phyloP scores from a whole-genome alignment of 2,329 filamentous ascomycete species.

The Fusarium falciforme region DNA sequence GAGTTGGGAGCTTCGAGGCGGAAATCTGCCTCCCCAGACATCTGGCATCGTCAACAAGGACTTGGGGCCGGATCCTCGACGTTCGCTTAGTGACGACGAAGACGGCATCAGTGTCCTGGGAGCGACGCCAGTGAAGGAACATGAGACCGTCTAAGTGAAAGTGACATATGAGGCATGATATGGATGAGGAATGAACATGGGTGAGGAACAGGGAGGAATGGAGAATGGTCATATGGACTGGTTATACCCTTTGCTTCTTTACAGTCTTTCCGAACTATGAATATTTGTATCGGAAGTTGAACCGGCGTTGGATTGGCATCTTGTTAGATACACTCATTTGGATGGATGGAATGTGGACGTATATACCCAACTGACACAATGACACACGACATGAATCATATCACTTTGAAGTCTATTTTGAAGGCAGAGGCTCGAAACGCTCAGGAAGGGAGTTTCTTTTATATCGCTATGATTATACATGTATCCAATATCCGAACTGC shows the following conservation, averaged over 20 bases:
- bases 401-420: background rate
- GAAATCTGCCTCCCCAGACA: constrained; percentile 20
- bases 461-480: background rate
- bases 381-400: background rate
- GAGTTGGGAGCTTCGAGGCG: constrained; percentile 60
- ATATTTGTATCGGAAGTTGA: constrained; percentile 4
- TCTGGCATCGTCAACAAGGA: constrained; percentile 43
- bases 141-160: constrained; percentile 51
- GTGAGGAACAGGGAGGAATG: background rate
- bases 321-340: constrained; percentile 22
- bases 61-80: constrained; percentile 24
- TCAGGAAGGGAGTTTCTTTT: background rate
- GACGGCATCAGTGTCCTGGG: constrained; percentile 52
- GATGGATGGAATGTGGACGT: background rate
- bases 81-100: constrained; percentile 41
- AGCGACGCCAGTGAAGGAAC: constrained; percentile 51
- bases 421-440: background rate
- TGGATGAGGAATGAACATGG: background rate
- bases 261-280: constrained; percentile 24
- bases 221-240: constrained; percentile 9
- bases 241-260: constrained; percentile 41
- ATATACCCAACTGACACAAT: constrained; percentile 1
- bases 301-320: constrained; percentile 27
- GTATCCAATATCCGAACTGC: background rate
- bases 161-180: background rate